Evolutionary conservation across 208 protist genomes (phyloP).

Genomic region (Vickermania ingenoplastis): DNA sequence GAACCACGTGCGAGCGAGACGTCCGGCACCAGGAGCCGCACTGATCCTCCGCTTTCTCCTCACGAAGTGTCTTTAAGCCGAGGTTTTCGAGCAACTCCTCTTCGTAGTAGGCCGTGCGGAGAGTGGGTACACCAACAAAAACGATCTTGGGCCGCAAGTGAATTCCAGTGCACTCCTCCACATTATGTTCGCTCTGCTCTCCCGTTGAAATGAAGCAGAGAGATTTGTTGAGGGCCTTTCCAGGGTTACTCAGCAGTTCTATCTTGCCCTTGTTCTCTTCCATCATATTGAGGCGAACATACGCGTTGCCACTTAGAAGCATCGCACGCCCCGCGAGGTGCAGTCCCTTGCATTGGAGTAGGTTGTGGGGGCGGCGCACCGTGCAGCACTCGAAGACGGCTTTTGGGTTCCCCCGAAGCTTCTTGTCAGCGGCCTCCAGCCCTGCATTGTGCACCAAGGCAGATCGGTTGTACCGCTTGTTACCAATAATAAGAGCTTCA

Average conservation of each 20-base stretch:
- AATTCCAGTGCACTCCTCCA: conserved; percentile 29
- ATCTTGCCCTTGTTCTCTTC: conserved; percentile 37
- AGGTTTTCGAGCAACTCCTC: conserved; percentile 60
- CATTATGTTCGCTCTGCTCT: conserved; percentile 16
- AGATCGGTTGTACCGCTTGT: conserved; percentile 32
- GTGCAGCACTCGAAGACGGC: conserved; percentile 37
- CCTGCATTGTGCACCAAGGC: conserved; percentile 56
- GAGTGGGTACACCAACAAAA: conserved; percentile 42
- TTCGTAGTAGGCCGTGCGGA: conserved; percentile 66
- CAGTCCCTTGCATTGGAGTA: conserved; percentile 44
- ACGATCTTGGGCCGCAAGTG: conserved; percentile 59
- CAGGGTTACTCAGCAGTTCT: conserved; percentile 37
- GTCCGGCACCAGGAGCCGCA: conserved; percentile 62
- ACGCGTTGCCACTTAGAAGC: conserved; percentile 36
- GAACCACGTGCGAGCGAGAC: conserved; percentile 48
- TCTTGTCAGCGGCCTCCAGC: conserved; percentile 22
- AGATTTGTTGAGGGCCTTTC: conserved; percentile 16
- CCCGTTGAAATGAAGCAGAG: conserved; percentile 23
- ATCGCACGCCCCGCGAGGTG: conserved; percentile 61
- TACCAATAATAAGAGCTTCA: conserved; percentile 21
- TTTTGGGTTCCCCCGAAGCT: conserved; percentile 39
- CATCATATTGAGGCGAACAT: conserved; percentile 72
- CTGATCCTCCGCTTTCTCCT: conserved; percentile 26
- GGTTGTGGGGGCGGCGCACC: conserved; percentile 28
- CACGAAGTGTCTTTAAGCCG: conserved; percentile 29